Percentiles rank a stretch among this genome's conserved stretches.
Conservation (phyloP, 345 rosid species). For the Sisymbrium irio region DNA sequence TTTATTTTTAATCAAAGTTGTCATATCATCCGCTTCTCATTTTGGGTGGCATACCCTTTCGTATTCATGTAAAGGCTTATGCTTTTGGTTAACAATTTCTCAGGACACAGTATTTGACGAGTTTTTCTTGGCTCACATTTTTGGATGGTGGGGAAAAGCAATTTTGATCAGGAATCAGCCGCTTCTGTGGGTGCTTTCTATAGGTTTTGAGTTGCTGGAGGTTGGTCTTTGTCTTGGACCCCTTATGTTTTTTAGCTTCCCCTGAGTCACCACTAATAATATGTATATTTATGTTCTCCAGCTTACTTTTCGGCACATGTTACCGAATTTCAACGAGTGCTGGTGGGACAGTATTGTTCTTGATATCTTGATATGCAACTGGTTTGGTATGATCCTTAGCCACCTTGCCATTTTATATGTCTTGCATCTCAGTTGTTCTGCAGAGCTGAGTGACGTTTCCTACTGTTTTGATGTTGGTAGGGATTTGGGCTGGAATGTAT, state of each 20-base stretch:
- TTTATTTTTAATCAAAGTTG: neutral
- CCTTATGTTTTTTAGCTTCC: neutral
- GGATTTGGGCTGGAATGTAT: constrained; percentile 99
- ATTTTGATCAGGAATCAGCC: constrained; percentile 93
- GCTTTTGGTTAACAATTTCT: constrained; percentile 9
- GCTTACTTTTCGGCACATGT: constrained; percentile 96
- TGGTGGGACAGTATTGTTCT: constrained; percentile 99
- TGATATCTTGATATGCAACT: constrained; percentile 93
- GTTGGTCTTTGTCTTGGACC: constrained; percentile 42
- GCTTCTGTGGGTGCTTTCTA: constrained; percentile 92
- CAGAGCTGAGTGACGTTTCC: neutral
- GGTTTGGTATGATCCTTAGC: constrained; percentile 78
- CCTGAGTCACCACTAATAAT: neutral
- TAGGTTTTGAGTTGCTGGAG: constrained; percentile 99
- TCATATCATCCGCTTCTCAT: constrained; percentile 12
- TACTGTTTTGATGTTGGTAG: constrained; percentile 39
- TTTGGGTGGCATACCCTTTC: neutral
- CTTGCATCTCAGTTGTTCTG: neutral
- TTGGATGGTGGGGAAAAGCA: constrained; percentile 99
- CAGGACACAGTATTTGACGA: constrained; percentile 94
- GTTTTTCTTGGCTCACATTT: constrained; percentile 92
- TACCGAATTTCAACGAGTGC: constrained; percentile 99
- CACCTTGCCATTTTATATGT: neutral
- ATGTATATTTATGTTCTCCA: constrained; percentile 36
- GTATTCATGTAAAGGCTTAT: constrained; percentile 24